Percentiles rank a stretch among this genome's conserved stretches.
Evolutionary conservation across 257 asterid species (phyloP).

Genomic region (Fraxinus quadrangulata): DNA sequence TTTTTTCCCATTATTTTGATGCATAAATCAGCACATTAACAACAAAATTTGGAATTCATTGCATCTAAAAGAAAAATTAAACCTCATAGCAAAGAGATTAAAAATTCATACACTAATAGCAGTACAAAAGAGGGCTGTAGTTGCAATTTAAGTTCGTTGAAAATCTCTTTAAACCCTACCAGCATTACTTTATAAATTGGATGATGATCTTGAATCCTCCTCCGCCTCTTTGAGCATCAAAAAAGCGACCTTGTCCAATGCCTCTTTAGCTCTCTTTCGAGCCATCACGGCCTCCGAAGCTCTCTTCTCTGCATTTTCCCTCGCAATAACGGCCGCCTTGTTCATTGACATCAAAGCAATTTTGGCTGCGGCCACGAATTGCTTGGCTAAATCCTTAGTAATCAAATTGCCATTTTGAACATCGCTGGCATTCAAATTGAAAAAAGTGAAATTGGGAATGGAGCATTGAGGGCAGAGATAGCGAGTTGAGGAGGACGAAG

Average conservation of each 20-base stretch:
- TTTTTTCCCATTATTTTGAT: background rate
- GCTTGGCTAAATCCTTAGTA: conserved; percentile 26
- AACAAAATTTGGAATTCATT: background rate
- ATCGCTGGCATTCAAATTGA: background rate
- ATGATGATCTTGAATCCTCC: background rate
- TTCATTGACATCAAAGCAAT: conserved; percentile 28
- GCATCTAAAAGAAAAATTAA: background rate
- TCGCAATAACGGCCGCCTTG: conserved; percentile 36
- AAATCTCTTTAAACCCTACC: background rate
- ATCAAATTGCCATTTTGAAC: background rate
- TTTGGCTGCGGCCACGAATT: conserved; percentile 36
- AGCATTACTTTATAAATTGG: background rate
- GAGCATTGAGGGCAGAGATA: conserved; percentile 39
- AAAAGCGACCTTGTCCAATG: conserved; percentile 27
- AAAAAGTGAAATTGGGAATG: conserved; percentile 23
- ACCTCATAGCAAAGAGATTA: background rate
- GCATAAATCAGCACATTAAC: background rate
- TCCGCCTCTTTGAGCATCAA: conserved; percentile 14
- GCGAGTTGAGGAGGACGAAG: conserved; percentile 21
- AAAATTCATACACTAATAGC: background rate
- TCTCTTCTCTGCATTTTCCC: conserved; percentile 39
- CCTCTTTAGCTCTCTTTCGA: conserved; percentile 31
- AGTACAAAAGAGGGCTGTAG: background rate
- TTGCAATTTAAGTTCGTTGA: background rate
- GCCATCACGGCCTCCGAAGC: conserved; percentile 32